Base-by-base conservation (phyloP, 2,329 filamentous ascomycete genomes). In the Aspergillus brasiliensis region DNA sequence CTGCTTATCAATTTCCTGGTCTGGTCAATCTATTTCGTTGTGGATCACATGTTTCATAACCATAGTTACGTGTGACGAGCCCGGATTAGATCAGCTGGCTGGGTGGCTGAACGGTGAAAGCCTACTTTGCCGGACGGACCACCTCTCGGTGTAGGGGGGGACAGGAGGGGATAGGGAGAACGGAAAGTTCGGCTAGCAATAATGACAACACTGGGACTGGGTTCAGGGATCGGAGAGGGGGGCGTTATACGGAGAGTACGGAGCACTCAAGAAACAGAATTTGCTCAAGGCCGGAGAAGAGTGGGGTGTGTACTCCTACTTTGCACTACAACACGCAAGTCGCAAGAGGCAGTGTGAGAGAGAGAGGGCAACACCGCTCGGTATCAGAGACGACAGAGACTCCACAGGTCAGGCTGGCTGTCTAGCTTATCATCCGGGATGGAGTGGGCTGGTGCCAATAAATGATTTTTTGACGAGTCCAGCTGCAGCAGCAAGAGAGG, bases 111-210 rank as follows among this genome's bases (percentile, higher is more conserved):
- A 25, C 15, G 23, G 44, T 27, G 44, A n/a, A 47, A 27, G 44
- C 44, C 44, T 47, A 27, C 23, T 34, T 25, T 27, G 10, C 44
- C 44, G 21, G 27, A 47, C 44, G 46, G 23, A 17, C 46, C 25
- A 48, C 27, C 46, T 25, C 46, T 48, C 46, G 46, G 27, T 28
- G 25, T 44, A 19, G 37, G 37, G 51, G 38, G 13, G 10, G 48
- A n/a, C 25, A 27, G 6, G 31, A n/a, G 21, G 34, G 34, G 48
- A 34, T 25, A n/a, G 21, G 31, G 23, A 34, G 34, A 19, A 56
- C 60, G 56, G 62, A 52, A 60, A 51, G 28, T 53, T 65, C 63
- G 61, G 61, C 58, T 60, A 61, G 23, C 37, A 38, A 55, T 57
- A 38, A 55, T 57, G 53, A 59, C 55, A 53, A 62, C 55, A 47